Conservation (phyloP, 441 rosid species). For the Pelargonium myrrhifolium region DNA sequence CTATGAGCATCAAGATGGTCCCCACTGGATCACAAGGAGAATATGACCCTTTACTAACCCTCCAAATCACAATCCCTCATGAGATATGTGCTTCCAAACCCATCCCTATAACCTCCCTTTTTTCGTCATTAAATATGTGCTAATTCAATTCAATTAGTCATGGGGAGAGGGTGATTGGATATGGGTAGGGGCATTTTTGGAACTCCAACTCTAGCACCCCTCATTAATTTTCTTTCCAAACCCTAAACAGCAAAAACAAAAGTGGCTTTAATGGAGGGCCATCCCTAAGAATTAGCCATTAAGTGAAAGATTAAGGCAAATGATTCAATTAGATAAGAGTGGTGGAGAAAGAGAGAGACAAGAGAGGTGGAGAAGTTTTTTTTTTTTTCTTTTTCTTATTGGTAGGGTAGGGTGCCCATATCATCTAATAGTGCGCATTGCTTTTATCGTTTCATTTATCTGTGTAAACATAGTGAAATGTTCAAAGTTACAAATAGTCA, state of each 20-base stretch:
- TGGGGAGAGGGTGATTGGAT: neutral
- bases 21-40: conserved; percentile 35
- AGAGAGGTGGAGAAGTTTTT: conserved; percentile 6
- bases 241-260: conserved; percentile 16
- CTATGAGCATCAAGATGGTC: conserved; percentile 14
- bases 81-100: conserved; percentile 25
- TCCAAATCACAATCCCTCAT: conserved; percentile 17
- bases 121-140: neutral
- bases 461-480: neutral
- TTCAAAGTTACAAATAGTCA: too few species aligned
- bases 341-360: neutral
- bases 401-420: conserved; percentile 36
- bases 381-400: conserved; percentile 2
- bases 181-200: conserved; percentile 2
- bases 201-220: neutral
- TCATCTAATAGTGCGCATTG: conserved; percentile 8
- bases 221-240: conserved; percentile 1
- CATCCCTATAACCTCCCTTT: conserved; percentile 16
- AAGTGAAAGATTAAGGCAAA: conserved; percentile 35
- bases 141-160: neutral
- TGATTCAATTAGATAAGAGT: conserved; percentile 19
- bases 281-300: conserved; percentile 36
- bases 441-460: neutral
- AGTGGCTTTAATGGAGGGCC: conserved; percentile 43
- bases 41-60: conserved; percentile 40